A percentile compares a stretch with the other conserved stretches of the same genome.
phyloP scores from a whole-genome alignment of 768 basidiomycete species.

The Psilocybe cubensis region DNA sequence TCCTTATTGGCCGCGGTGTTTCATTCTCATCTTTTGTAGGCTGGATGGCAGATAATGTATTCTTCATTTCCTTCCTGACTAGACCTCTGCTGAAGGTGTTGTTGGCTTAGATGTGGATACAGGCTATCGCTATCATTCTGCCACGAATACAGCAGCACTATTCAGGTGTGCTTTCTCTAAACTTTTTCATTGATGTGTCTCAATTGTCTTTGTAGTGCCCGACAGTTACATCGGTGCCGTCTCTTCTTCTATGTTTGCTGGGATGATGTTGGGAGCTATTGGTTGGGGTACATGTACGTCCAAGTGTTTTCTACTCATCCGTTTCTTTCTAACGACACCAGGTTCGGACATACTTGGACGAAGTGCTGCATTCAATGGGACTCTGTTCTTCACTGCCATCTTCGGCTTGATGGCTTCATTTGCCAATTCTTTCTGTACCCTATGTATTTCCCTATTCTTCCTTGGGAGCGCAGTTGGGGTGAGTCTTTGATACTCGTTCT shows the following conservation, averaged over 20 bases:
- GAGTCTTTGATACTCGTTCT: conserved; percentile 36
- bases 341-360: conserved; percentile 91
- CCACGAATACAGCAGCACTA: conserved; percentile 96
- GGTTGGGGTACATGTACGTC: conserved; percentile 88
- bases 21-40: conserved; percentile 44
- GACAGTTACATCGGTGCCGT: conserved; percentile 79
- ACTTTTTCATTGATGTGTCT: neutral
- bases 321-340: conserved; percentile 17
- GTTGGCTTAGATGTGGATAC: conserved; percentile 82
- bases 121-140: conserved; percentile 90
- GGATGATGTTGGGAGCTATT: conserved; percentile 97
- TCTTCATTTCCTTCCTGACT: conserved; percentile 16
- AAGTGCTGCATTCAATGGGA: conserved; percentile 89
- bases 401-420: conserved; percentile 87
- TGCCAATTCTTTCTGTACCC: conserved; percentile 61
- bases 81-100: conserved; percentile 18
- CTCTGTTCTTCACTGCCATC: conserved; percentile 85
- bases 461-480: conserved; percentile 95
- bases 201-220: conserved; percentile 48
- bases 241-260: conserved; percentile 88
- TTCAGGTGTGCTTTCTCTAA: conserved; percentile 47
- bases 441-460: conserved; percentile 83
- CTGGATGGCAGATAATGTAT: conserved; percentile 93
- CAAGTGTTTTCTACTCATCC: neutral
- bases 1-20: neutral